Conservation (phyloP, 306 rosid species). For the Malus sylvestris region DNA sequence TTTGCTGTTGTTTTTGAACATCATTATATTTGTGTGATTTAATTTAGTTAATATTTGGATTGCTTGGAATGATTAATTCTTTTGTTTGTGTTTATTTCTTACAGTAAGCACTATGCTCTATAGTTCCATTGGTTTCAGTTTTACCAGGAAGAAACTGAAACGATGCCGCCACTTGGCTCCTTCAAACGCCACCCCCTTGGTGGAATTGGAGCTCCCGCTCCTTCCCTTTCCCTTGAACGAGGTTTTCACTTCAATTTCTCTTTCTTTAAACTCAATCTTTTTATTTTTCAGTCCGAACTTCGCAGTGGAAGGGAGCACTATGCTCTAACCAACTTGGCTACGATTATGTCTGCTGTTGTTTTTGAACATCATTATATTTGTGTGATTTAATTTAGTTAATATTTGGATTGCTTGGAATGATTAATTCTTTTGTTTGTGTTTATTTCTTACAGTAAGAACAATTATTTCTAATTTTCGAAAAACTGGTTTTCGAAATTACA, state of each 20-base stretch:
- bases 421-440: neutral
- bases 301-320: too few relatives aligned
- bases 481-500: neutral
- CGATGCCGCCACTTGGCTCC: slow-evolving; percentile 19
- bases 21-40: too few relatives aligned
- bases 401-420: neutral
- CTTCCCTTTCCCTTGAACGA: slow-evolving; percentile 35
- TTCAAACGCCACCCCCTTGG: slow-evolving; percentile 16
- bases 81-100: too few relatives aligned
- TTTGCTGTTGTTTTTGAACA: too few relatives aligned
- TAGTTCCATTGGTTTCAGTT: neutral
- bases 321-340: too few relatives aligned
- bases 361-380: too few relatives aligned
- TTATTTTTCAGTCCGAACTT: neutral
- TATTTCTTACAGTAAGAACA: neutral
- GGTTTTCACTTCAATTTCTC: neutral
- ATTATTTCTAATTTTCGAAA: neutral
- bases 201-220: slow-evolving; percentile 39
- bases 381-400: too few relatives aligned
- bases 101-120: too few relatives aligned
- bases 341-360: too few relatives aligned
- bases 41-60: too few relatives aligned
- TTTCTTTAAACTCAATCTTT: neutral
- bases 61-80: too few relatives aligned
- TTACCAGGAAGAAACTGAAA: neutral